Percentiles rank a stretch among this genome's conserved stretches.
Evolutionary conservation across 768 basidiomycete species (phyloP).

Genomic region (Paxillus rubicundulus): DNA sequence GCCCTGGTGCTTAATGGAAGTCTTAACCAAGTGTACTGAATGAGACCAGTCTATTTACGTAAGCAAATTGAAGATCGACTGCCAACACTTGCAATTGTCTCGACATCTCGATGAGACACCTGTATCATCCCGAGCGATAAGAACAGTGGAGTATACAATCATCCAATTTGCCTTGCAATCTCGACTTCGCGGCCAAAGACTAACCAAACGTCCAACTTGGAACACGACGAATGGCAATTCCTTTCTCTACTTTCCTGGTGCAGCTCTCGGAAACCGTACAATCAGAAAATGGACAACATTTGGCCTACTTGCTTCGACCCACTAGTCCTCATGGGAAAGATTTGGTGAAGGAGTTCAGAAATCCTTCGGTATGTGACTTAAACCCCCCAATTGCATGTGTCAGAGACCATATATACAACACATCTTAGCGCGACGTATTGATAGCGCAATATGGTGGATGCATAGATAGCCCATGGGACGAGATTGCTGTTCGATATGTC

Average conservation of each 20-base stretch:
- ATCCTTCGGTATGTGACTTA: constrained; percentile 42
- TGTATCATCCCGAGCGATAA: not conserved
- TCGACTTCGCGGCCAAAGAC: not conserved
- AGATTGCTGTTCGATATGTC: constrained; percentile 81
- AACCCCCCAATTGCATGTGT: not conserved
- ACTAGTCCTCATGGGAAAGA: constrained; percentile 77
- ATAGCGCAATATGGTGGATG: constrained; percentile 47
- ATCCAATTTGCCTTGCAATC: not conserved
- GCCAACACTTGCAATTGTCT: too few relatives aligned
- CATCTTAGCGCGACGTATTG: constrained; percentile 29
- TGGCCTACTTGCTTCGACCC: constrained; percentile 74
- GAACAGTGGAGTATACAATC: not conserved
- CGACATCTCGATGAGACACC: too few relatives aligned
- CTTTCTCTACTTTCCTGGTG: constrained; percentile 58
- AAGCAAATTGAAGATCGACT: too few relatives aligned
- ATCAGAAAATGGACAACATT: constrained; percentile 62
- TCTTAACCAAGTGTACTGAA: too few relatives aligned
- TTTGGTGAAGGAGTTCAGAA: constrained; percentile 68
- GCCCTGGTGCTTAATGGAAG: too few relatives aligned
- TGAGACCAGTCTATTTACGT: too few relatives aligned
- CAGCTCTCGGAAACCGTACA: constrained; percentile 61
- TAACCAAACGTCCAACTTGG: not conserved
- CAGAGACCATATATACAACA: constrained; percentile 29
- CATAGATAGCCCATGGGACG: constrained; percentile 79
- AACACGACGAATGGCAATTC: constrained; percentile 32